A percentile compares a stretch with the other conserved stretches of the same genome.
These are phyloP conservation scores for Vanrija sp. DNA, from an alignment of 1,284 basidiomycete genomes.

Conservation along the genomic window DNA sequence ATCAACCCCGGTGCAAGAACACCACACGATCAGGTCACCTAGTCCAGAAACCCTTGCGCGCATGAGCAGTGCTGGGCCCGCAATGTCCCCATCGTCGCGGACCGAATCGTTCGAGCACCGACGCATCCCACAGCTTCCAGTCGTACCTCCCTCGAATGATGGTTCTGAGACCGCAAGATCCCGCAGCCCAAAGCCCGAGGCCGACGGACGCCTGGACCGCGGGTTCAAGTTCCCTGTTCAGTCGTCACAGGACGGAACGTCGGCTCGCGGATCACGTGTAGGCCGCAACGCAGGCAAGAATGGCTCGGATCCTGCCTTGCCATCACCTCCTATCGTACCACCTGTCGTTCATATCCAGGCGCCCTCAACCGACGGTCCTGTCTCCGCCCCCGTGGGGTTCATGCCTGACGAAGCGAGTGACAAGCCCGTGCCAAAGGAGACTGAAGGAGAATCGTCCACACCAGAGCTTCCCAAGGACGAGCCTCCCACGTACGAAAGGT, in stretches of 20 bases:
- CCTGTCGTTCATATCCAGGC: slow-evolving; percentile 19
- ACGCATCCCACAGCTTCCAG: not conserved
- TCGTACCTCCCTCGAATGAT: not conserved
- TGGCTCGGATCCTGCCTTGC: not conserved
- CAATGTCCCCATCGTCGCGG: slow-evolving; percentile 12
- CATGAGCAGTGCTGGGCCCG: slow-evolving; percentile 40
- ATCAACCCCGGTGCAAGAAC: slow-evolving; percentile 16
- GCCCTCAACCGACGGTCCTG: slow-evolving; percentile 17
- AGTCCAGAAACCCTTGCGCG: slow-evolving; percentile 46
- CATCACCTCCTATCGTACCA: slow-evolving; percentile 5
- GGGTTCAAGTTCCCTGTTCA: slow-evolving; percentile 45
- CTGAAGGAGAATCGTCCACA: no score
- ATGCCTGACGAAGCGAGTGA: slow-evolving; percentile 3
- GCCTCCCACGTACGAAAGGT: no score
- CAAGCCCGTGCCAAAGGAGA: not conserved
- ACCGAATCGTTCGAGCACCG: slow-evolving; percentile 12
- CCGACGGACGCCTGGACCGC: slow-evolving; percentile 46
- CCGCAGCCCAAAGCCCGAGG: slow-evolving; percentile 45
- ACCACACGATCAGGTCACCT: slow-evolving; percentile 37
- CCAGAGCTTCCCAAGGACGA: not conserved
- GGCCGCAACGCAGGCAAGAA: not conserved
- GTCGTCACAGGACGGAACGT: no score
- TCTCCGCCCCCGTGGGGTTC: slow-evolving; percentile 16
- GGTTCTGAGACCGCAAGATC: slow-evolving; percentile 15
- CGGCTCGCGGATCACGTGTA: not conserved